A percentile compares a stretch with the other conserved stretches of the same genome.
These are phyloP conservation scores for Phytophthora meadii DNA, from an alignment of 352 stramenopile species.

Conservation along the genomic window DNA sequence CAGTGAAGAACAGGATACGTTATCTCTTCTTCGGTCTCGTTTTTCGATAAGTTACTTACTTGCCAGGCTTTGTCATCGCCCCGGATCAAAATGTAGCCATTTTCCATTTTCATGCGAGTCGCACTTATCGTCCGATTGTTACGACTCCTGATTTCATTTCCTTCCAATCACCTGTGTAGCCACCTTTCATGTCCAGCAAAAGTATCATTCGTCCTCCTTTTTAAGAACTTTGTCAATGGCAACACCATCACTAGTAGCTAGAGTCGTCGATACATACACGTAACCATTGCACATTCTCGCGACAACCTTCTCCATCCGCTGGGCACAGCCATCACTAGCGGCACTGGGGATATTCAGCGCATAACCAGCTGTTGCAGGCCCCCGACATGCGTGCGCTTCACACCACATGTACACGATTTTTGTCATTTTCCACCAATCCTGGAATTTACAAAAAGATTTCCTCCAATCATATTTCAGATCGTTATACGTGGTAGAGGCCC, in stretches of 20 bases:
- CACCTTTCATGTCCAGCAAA: slow-evolving; percentile 15
- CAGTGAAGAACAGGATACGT: too few species aligned
- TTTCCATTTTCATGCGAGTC: slow-evolving; percentile 7
- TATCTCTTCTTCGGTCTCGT: too few species aligned
- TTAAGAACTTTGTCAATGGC: too few species aligned
- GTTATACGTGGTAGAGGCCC: slow-evolving; percentile 13
- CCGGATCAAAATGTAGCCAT: slow-evolving; percentile 9
- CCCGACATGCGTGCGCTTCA: slow-evolving; percentile 1
- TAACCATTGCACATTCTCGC: not conserved
- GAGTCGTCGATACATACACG: not conserved
- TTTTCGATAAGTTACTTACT: too few species aligned
- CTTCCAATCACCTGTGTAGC: slow-evolving; percentile 20
- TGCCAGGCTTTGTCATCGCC: slow-evolving; percentile 6
- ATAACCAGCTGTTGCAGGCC: slow-evolving; percentile 9
- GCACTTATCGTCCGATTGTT: slow-evolving; percentile 14
- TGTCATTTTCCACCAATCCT: slow-evolving; percentile 11
- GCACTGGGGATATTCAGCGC: slow-evolving; percentile 8
- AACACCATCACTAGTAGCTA: not conserved
- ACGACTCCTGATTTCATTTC: slow-evolving; percentile 20
- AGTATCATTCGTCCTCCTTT: too few species aligned
- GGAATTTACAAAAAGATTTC: not conserved
- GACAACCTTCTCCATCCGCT: too few species aligned
- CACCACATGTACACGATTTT: slow-evolving; percentile 6
- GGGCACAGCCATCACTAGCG: slow-evolving; percentile 11
- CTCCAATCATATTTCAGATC: slow-evolving; percentile 4